Evolutionary conservation across 2,329 filamentous ascomycete species (phyloP), one percentile per base, ranked within the genome.

Genomic region (Fusarium robinianum): DNA sequence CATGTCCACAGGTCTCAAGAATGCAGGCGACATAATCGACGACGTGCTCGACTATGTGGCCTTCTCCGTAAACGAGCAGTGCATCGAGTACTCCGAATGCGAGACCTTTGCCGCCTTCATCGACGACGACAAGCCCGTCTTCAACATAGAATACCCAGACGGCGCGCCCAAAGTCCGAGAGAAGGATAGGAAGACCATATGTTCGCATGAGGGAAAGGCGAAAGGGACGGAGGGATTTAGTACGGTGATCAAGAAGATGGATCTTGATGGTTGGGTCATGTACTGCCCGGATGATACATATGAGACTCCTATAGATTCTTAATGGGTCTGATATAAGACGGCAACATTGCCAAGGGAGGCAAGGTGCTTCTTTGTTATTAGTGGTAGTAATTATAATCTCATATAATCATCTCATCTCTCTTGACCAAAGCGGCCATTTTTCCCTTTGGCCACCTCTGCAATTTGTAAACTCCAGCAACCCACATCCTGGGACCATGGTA

Each of bases 21-120:
- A 88, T 60, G 81, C 80, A 2, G 79, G 72, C 9, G 72, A 69
- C 29, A 83, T 89, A 50, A 79, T 88, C 41, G 44, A 57, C 2
- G 55, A 68, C 3, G 67, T 77, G 5, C 46, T 76, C 5, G 63
- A 70, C 19, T 64, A 76, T 5, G 77, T 85, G 39, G 73, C 85
- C 58, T 89, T 85, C 67, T 77, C 74, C 6, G 83, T 89, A 55
- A 86, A 87, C 64, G 85, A 88, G 70, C 77, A 87, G 67, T 88
- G 85, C 62, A 73, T 76, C 11, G 56, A 83, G 61, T 80, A 79
- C 55, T 46, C 67, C 5, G 83, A 88, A 62, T 87, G 84, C 60
- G 67, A 69, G 23, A 74, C 67, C 2, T 87, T 81, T 62, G 65
- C 69, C 3, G 65, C 74, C 4, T 87, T 87, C 58, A 75, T 84